Base-by-base conservation (phyloP, 192 early-diverging fungal species). In the Cetraspora pellucida region DNA sequence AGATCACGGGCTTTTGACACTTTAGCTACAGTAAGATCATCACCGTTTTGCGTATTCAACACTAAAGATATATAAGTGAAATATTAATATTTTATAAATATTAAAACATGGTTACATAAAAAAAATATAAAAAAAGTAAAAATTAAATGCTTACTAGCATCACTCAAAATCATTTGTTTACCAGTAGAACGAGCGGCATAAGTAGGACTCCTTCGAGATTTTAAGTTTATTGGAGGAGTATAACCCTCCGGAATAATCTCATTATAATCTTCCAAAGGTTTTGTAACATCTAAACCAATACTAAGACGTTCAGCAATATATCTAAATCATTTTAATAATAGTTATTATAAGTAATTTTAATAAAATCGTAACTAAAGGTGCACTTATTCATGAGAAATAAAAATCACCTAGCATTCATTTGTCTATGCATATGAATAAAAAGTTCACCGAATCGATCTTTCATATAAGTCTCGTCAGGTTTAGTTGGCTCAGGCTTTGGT, bases 341-440 rank as follows among this genome's bases (percentile, higher is more conserved):
- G 10, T 2, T 23, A 23, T 59, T 59, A 23, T n/a, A 10, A 59
- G n/a, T n/a, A n/a, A n/a, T n/a, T 59, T 3, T 4, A 23, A 21
- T 59, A 59, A 11, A 5, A 21, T 6, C 16, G 8, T 25, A 19
- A 21, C 21, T 59, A 23, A 8, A 25, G 3, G 7, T 58, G 21
- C 11, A 59, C 9, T 59, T 59, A 59, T 2, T 59, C 3, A 25
- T 2, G 9, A n/a, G 23, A 25, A 54, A 14, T 54, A 54, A 19
- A 19, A 16, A 4, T 13, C 16, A 59, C 58, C 58, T 59, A 27
- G 58, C 58, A 10, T 21, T 10, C 19, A 59, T 59, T 59, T 59
- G 58, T 25, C 58, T 21, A 23, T 59, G 58, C 58, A 59, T 59
- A 59, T 59, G 25, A 27, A 59, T 59, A 23, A 59, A 59, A 23